Base-by-base conservation (phyloP, 2,329 filamentous ascomycete species). In the Myriosclerotinia duriaeana region DNA sequence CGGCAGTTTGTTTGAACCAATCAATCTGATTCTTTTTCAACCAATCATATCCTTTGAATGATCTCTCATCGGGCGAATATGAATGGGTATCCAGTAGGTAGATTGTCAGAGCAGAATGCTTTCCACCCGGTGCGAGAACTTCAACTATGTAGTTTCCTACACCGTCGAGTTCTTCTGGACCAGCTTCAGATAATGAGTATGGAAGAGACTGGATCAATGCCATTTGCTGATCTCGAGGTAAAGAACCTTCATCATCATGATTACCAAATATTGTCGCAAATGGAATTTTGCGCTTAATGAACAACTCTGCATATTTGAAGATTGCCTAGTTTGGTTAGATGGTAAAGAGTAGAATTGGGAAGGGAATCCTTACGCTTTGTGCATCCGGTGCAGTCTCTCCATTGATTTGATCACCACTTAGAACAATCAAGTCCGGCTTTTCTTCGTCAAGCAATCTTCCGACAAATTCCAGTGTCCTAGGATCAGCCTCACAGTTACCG, bases 181-280 rank as follows among this genome's bases (percentile, higher is more conserved):
- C 95, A 5, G 93, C 86, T 68, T 85, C 82, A n/a, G 93, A 93
- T 26, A 99, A 83, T 1, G 93, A 97, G 78, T 92, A 97, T 0
- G 95, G 95, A 0, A 99, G 83, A 0, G 88, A 87, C 77, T 97
- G 88, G 73, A 97, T 87, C 17, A 99, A 83, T 4, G 87, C 83
- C 93, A 99, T 98, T 74, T 95, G 89, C 2, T 86, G 85, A 5
- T 85, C 81, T 66, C 95, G 89, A 20, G 88, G 86, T 71, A 97
- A 84, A 55, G 91, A 87, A 0, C 72, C 74, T 81, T 98, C 94
- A 74, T 98, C 94, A 75, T 99, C 95, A 78, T 99, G 95, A 77
- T 99, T 99, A 66, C 95, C 95, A 75, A 98, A 97, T 68, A 99
- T 98, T 68, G 89, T 89, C 20, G 93, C 91, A 74, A 96, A 98